Evolutionary conservation across 2,329 filamentous ascomycete genomes (phyloP).

Genomic region (Harringtonia lauricola): DNA sequence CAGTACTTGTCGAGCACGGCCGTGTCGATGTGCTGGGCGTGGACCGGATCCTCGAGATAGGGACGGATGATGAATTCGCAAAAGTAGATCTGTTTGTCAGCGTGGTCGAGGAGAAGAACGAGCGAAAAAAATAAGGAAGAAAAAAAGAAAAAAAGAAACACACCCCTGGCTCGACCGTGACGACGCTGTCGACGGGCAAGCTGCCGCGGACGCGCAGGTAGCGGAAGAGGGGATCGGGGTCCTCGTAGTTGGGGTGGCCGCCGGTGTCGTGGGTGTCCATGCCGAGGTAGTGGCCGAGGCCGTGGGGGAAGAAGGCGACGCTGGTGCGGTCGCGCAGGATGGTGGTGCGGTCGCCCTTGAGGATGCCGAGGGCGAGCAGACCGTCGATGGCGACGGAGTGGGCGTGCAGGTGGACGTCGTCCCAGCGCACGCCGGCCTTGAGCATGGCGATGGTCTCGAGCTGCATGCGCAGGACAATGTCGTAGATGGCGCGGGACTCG

Average conservation of each 20-base stretch:
- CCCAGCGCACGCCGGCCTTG: constrained; percentile 66
- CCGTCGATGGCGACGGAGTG: constrained; percentile 77
- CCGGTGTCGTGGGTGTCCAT: constrained; percentile 88
- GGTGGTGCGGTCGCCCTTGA: constrained; percentile 57
- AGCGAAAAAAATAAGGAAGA: background rate
- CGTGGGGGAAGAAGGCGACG: constrained; percentile 85
- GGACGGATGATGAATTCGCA: constrained; percentile 80
- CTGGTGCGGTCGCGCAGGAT: constrained; percentile 72
- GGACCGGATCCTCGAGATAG: constrained; percentile 60
- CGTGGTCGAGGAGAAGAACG: constrained; percentile 8
- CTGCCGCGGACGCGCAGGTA: constrained; percentile 72
- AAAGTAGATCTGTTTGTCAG: constrained; percentile 60
- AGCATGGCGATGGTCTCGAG: constrained; percentile 61
- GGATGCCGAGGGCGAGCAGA: constrained; percentile 62
- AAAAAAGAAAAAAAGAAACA: constrained; percentile 20
- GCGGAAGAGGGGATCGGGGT: constrained; percentile 73
- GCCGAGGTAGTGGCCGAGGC: constrained; percentile 80
- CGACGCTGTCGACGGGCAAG: constrained; percentile 68
- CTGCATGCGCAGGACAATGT: constrained; percentile 82
- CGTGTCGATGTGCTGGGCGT: constrained; percentile 66
- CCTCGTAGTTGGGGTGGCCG: constrained; percentile 65
- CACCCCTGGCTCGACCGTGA: constrained; percentile 91
- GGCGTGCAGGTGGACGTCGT: constrained; percentile 69
- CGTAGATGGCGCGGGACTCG: constrained; percentile 65
- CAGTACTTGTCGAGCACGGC: constrained; percentile 68